Percentiles rank a stretch among this genome's conserved stretches.
Evolutionary conservation across 805 yeast species (phyloP).

Genomic region (Brettanomyces naardenensis): DNA sequence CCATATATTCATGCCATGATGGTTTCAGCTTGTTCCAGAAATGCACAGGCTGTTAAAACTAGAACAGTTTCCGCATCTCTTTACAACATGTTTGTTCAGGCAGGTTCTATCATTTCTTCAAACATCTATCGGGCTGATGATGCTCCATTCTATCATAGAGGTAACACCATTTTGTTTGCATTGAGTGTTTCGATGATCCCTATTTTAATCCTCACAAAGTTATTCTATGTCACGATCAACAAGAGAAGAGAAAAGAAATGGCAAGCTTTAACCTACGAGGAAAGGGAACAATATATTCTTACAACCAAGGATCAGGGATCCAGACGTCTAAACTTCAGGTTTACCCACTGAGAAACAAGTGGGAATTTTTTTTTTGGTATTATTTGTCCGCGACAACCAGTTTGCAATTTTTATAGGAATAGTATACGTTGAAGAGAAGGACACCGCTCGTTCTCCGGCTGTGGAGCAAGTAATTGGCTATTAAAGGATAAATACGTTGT

Average conservation of each 20-base stretch:
- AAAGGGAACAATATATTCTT: constrained; percentile 34
- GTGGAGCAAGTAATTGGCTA: too few relatives aligned
- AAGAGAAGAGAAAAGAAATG: constrained; percentile 27
- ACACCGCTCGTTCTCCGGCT: too few relatives aligned
- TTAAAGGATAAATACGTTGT: too few relatives aligned
- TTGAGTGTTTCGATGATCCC: constrained; percentile 17
- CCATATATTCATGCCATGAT: constrained; percentile 33
- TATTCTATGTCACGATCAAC: constrained; percentile 22
- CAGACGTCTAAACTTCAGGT: constrained; percentile 40
- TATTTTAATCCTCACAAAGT: constrained; percentile 16
- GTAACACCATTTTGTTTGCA: constrained; percentile 19
- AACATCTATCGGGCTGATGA: constrained; percentile 25
- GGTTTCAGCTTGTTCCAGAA: constrained; percentile 25
- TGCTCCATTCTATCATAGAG: constrained; percentile 24
- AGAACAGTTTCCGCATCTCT: constrained; percentile 25
- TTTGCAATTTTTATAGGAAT: too few relatives aligned
- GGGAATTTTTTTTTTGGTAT: too few relatives aligned
- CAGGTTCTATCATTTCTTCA: constrained; percentile 19
- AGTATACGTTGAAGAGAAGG: too few relatives aligned
- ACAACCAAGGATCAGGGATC: constrained; percentile 43
- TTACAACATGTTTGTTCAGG: constrained; percentile 23
- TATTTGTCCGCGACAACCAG: too few relatives aligned
- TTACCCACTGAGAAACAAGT: constrained; percentile 17
- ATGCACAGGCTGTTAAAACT: constrained; percentile 21
- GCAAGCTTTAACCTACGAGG: too few relatives aligned